These are phyloP conservation scores for Naegleria fowleri DNA, from an alignment of 208 protist species.

Conservation along the genomic window DNA sequence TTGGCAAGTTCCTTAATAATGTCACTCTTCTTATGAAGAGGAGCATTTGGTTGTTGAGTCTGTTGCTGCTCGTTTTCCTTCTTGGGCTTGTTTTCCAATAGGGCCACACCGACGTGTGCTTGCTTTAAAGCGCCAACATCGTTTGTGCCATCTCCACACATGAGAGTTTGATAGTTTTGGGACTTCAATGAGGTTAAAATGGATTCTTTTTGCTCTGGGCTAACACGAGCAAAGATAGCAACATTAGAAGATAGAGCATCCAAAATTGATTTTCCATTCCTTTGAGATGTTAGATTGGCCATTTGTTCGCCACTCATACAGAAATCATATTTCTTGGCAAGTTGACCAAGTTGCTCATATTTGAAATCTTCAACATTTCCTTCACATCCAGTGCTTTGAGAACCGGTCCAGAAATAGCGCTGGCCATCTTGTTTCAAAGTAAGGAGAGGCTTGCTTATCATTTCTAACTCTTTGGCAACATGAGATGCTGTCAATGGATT, in stretches of 20 bases:
- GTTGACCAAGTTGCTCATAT: neutral
- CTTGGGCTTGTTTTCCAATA: conserved; percentile 54
- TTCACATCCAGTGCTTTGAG: neutral
- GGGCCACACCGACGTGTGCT: conserved; percentile 92
- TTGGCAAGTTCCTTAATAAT: neutral
- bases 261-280: neutral
- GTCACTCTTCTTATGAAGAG: neutral
- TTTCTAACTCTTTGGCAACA: conserved; percentile 80
- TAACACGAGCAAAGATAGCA: conserved; percentile 36
- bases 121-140: conserved; percentile 99
- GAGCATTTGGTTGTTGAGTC: neutral
- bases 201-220: conserved; percentile 38
- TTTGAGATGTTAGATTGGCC: neutral
- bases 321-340: neutral
- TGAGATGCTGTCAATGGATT: conserved; percentile 91
- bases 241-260: neutral
- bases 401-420: neutral
- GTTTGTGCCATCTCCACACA: conserved; percentile 87
- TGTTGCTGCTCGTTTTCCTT: neutral
- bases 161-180: conserved; percentile 73
- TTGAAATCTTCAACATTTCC: neutral
- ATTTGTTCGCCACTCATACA: conserved; percentile 11
- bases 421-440: neutral
- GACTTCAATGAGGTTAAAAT: conserved; percentile 69
- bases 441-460: conserved; percentile 33